Base-by-base conservation (phyloP, 2,329 filamentous ascomycete species). In the Biscogniauxia marginata region DNA sequence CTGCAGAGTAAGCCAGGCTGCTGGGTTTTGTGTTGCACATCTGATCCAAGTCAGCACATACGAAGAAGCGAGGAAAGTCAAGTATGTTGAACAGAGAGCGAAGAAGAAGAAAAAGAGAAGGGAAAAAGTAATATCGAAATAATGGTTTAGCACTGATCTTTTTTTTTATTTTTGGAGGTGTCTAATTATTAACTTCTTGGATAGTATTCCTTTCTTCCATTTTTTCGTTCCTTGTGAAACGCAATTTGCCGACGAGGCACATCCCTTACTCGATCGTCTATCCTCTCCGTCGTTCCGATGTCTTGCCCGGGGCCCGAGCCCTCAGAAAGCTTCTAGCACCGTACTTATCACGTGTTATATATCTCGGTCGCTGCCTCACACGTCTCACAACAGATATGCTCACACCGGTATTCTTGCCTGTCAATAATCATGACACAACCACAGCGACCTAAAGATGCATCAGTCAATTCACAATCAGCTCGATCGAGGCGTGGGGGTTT, bases 341-440 rank as follows among this genome's bases (percentile, higher is more conserved):
- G 39, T 46, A 46, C 20, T 46, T 46, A 22, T 51, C 8, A n/a
- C 49, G 22, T 16, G n/a, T 34, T 39, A 50, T 49, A 62, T 55
- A 49, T 60, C 56, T 74, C 70, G 46, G 68, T 67, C 45, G 76
- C 75, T 46, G 77, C 72, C 64, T 78, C 74, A 66, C 80, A 82
- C 45, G 73, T 76, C 54, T 73, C 68, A 70, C 80, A 83, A 70
- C 80, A 83, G 43, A 83, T 79, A 61, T 83, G 80, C 66, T 81
- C 79, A 63, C 80, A 83, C 53, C 73, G 75, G 55, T 79, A 78
- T 60, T 75, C 68, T 54, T 74, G 76, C 18, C 79, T 77, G 45
- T 81, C 77, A 49, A 78, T 74, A 53, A 82, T 76, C 80, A 82
- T 82, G 66, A 80, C 70, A 65, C 78, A 80, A 60, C 75, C 75